Evolutionary conservation across 2,329 filamentous ascomycete genomes (phyloP).

Genomic region (Sclerotinia subarctica): DNA sequence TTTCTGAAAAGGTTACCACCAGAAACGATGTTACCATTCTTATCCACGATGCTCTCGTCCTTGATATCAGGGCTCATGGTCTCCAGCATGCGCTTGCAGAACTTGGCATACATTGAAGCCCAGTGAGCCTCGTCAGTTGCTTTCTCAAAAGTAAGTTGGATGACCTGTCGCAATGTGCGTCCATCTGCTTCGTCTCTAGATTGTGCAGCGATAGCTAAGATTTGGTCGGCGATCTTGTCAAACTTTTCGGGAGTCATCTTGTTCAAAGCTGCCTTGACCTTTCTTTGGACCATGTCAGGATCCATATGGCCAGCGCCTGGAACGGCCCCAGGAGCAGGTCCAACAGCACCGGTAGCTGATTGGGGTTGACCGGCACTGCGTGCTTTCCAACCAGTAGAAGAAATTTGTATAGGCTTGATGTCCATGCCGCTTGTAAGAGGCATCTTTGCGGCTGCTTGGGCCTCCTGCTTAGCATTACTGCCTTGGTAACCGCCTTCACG

Average conservation of each 20-base stretch:
- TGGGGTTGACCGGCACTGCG: conserved; percentile 57
- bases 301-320: conserved; percentile 62
- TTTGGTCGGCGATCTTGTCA: conserved; percentile 90
- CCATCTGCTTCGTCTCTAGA: conserved; percentile 95
- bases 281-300: conserved; percentile 91
- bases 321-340: conserved; percentile 46
- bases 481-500: conserved; percentile 48
- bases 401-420: conserved; percentile 72
- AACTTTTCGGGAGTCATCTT: conserved; percentile 99
- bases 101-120: conserved; percentile 98
- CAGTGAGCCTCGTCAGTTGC: conserved; percentile 97
- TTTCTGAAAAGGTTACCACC: conserved; percentile 96
- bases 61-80: conserved; percentile 93
- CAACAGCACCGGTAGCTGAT: conserved; percentile 41
- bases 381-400: conserved; percentile 85
- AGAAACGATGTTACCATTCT: conserved; percentile 79
- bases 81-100: conserved; percentile 95
- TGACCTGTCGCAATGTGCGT: conserved; percentile 92
- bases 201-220: conserved; percentile 86
- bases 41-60: conserved; percentile 92
- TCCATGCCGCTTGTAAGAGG: conserved; percentile 82
- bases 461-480: conserved; percentile 51
- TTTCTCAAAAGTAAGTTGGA: conserved; percentile 98
- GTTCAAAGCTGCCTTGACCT: conserved; percentile 97
- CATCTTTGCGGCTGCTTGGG: conserved; percentile 79